Evolutionary conservation across 345 rosid species (phyloP), one percentile per base, ranked within the genome.

Genomic region (Citrus maxima): DNA sequence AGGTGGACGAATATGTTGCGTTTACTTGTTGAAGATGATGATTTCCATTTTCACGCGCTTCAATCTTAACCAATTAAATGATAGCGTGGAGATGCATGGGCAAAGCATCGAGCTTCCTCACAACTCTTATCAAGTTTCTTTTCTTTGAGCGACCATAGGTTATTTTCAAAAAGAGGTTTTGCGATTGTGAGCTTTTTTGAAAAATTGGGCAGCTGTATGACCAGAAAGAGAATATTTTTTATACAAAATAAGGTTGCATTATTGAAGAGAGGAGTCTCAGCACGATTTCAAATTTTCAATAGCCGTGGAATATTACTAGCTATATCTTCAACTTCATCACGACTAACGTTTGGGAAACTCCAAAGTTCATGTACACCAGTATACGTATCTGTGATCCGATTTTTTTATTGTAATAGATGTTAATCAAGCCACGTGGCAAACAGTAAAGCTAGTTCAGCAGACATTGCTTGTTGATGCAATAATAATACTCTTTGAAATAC

Each of bases 21-120:
- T 9, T 80, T 80, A 10, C 86, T 80, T 83, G 76, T 62, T 61
- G 63, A 58, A 61, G 63, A 80, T 49, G 84, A 75, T 49, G 67
- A 74, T 12, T 64, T 35, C 14, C 10, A 19, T 5, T 35, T 35
- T 19, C 56, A 80, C 54, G 75, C 70, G 68, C 68, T 30, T 9
- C 2, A 7, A 7, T 13, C 6, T 65, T 12, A 30, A 27, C 66
- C 64, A 76, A 76, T 65, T 3, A 65, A 38, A 51, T 49, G 18
- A 51, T n/a, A 2, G 70, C 55, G 64, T 34, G 19, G 27, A 25
- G 56, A 42, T 58, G 19, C 24, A 59, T 24, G 67, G 67, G 14
- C 24, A 35, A 58, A 73, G 54, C 22, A n/a, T 14, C 30, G 34
- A 13, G 27, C 14, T 28, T 18, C 25, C 21, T 13, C 4, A 19